A percentile compares a stretch with the other conserved stretches of the same genome.
phyloP scores from a whole-genome alignment of 163 green algal genomes.

The Smithsoniella earleae region DNA sequence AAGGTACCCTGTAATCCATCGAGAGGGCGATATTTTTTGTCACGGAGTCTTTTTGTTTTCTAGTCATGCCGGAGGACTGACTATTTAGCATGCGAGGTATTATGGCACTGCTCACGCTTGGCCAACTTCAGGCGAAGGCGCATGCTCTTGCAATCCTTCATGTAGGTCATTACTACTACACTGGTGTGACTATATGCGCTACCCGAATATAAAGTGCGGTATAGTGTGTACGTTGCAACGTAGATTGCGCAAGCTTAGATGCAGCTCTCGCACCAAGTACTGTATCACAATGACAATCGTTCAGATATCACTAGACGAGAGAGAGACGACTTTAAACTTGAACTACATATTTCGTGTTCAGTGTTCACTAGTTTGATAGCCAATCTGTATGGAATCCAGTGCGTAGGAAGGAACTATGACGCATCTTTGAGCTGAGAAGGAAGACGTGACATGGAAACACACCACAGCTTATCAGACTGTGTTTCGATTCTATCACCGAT shows the following conservation, averaged over 20 bases:
- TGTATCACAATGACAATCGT: too few relatives aligned
- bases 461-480: constrained; percentile 18
- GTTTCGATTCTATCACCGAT: constrained; percentile 10
- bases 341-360: too few relatives aligned
- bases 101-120: neutral
- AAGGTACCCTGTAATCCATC: neutral
- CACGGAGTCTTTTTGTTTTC: neutral
- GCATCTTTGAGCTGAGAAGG: neutral
- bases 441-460: neutral
- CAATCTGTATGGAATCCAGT: neutral
- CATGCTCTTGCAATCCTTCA: too few relatives aligned
- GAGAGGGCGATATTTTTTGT: neutral
- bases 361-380: too few relatives aligned
- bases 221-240: too few relatives aligned
- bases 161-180: too few relatives aligned
- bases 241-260: too few relatives aligned
- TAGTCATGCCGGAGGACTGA: neutral
- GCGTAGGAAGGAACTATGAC: neutral
- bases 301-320: too few relatives aligned
- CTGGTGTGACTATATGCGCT: too few relatives aligned
- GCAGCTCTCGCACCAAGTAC: too few relatives aligned
- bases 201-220: too few relatives aligned
- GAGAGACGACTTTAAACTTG: too few relatives aligned
- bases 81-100: neutral
- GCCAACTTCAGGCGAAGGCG: neutral